Evolutionary conservation across 2,329 filamentous ascomycete species (phyloP).

Genomic region (Curvularia verruculosa): DNA sequence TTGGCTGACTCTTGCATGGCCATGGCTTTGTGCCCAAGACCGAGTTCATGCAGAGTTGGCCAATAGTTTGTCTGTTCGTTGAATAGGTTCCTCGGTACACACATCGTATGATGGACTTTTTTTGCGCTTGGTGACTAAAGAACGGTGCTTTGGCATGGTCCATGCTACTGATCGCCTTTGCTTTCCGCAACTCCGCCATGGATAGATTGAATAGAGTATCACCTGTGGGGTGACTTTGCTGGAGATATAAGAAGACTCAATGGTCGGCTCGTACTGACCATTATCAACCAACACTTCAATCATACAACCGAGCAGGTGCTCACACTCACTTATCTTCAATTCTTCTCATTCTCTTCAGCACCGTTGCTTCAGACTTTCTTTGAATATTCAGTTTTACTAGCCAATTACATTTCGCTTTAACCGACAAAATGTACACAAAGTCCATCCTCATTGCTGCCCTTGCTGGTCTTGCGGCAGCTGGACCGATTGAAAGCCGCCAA

Average conservation of each 20-base stretch:
- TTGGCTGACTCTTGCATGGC: conserved; percentile 2
- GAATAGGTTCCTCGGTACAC: conserved; percentile 15
- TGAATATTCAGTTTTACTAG: background rate
- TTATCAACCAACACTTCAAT: conserved; percentile 1
- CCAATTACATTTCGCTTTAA: background rate
- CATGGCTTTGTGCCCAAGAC: conserved; percentile 3
- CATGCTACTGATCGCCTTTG: background rate
- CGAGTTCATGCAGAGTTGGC: background rate
- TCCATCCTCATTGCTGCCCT: conserved; percentile 31
- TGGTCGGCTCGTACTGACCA: conserved; percentile 2
- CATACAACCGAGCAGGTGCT: background rate
- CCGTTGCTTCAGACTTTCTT: background rate
- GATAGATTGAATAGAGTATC: background rate
- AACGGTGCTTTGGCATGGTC: conserved; percentile 8
- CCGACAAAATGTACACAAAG: conserved; percentile 34
- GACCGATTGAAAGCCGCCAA: conserved; percentile 36
- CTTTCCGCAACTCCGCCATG: conserved; percentile 1
- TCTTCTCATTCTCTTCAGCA: conserved; percentile 5
- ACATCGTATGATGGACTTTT: background rate
- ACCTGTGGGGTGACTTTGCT: background rate
- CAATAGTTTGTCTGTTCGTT: conserved; percentile 6
- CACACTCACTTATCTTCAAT: conserved; percentile 3
- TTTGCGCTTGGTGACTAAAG: conserved; percentile 1
- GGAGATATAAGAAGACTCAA: conserved; percentile 9
- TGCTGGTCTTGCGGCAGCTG: conserved; percentile 27